Evolutionary conservation across 176 grass and related monocot species (phyloP), one percentile per base, ranked within the genome.

Genomic region (Musa schizocarpa): DNA sequence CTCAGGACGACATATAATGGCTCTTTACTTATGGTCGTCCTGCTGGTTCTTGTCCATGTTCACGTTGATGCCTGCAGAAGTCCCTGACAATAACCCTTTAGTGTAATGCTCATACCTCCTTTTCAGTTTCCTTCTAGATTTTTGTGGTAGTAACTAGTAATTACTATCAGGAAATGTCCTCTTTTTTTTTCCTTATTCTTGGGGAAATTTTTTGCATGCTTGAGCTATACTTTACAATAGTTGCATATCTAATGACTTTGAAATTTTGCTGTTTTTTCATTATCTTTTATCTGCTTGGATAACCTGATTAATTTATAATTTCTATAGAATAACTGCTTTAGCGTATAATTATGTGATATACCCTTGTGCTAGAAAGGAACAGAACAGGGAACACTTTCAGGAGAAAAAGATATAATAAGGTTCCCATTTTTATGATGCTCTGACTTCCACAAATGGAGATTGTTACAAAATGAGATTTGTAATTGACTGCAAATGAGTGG

Each of bases 1-100:
- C 77, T 85, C 85, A 49, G 82, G 85, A 84, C 84, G 74, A 70
- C 76, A 77, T 83, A 79, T 81, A 8, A 52, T 96, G 71, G 85
- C 83, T 1, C 72, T 88, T 57, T 92, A 88, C 81, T 51, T 86
- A 70, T 96, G 93, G 81, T 26, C 88, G 27, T 26, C 87, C 55
- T 86, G 89, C 89, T 96, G 89, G 93, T 90, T 96, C 78, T 75
- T 96, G 53, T 96, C 93, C 65, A 63, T 87, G 71, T 96, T 96
- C 84, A 96, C 93, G 83, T 85, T 92, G 88, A 92, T 96, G 93
- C 89, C 93, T 63, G 93, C 93, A 73, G 93, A 92, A 92, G 92
- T 96, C 77, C 93, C 93, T 72, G 89, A 96, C 83, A 92, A 96
- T 78, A 96, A 90, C 73, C 88, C 83, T 78, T 89, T 96, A 71